Conservation (phyloP, 1,284 basidiomycete genomes). For the Wallemia mellicola region DNA sequence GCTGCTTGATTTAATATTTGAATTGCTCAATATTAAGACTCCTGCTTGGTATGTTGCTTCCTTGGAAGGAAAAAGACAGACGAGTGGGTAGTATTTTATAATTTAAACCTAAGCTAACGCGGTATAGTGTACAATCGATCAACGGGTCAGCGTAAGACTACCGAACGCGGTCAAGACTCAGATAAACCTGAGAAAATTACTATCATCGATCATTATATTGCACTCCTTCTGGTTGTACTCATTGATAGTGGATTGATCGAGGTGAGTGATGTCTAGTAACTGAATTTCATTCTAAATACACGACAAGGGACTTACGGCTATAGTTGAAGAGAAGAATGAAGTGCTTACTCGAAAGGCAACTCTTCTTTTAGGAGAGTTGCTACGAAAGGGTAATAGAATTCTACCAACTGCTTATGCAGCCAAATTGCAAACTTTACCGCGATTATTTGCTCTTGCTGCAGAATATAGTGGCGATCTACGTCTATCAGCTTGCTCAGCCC, state of each 20-base stretch:
- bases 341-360: slow-evolving; percentile 60
- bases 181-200: slow-evolving; percentile 32
- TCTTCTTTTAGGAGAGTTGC: slow-evolving; percentile 63
- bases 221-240: slow-evolving; percentile 59
- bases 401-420: slow-evolving; percentile 59
- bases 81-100: too few relatives aligned
- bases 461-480: slow-evolving; percentile 42
- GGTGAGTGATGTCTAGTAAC: too few relatives aligned
- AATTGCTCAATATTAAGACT: slow-evolving; percentile 64
- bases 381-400: slow-evolving; percentile 62
- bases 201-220: slow-evolving; percentile 74
- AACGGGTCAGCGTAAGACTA: slow-evolving; percentile 12
- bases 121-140: slow-evolving; percentile 14
- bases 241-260: slow-evolving; percentile 63
- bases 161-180: slow-evolving; percentile 10
- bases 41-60: slow-evolving; percentile 73
- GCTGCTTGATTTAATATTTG: slow-evolving; percentile 74
- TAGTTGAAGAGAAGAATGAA: slow-evolving; percentile 38
- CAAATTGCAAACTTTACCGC: slow-evolving; percentile 57
- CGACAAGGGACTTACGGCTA: slow-evolving; percentile 46
- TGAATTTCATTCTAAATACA: too few relatives aligned
- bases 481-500: slow-evolving; percentile 50
- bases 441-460: slow-evolving; percentile 49
- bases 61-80: slow-evolving; percentile 52
- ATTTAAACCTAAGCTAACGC: too few relatives aligned